These are phyloP conservation scores for Fusarium sp. DNA, from an alignment of 2,329 filamentous ascomycete genomes.

Conservation along the genomic window DNA sequence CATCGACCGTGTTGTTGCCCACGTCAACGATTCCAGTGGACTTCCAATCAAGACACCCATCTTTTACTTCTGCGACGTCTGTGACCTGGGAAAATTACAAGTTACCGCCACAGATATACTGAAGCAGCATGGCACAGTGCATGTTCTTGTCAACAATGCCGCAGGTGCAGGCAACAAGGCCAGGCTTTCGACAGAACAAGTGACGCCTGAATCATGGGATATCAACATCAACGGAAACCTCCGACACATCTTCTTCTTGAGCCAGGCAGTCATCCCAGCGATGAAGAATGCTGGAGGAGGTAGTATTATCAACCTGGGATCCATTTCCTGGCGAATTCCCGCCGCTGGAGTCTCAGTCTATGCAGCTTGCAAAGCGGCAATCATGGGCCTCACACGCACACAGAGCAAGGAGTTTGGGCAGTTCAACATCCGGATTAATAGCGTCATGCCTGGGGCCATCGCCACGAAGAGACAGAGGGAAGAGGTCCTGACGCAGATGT, in stretches of 20 bases:
- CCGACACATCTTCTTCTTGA: constrained; percentile 70
- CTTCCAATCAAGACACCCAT: constrained; percentile 40
- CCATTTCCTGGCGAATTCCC: constrained; percentile 59
- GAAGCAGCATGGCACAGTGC: constrained; percentile 58
- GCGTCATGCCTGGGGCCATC: constrained; percentile 61
- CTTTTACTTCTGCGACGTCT: constrained; percentile 58
- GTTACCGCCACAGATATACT: constrained; percentile 49
- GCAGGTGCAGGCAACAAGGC: constrained; percentile 54
- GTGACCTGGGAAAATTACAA: constrained; percentile 49
- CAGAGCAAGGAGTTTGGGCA: constrained; percentile 66
- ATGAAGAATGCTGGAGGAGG: constrained; percentile 58
- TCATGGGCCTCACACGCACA: constrained; percentile 66
- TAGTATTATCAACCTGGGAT: constrained; percentile 67
- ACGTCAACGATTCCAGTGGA: constrained; percentile 21
- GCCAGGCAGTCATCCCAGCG: constrained; percentile 76
- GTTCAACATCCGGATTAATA: constrained; percentile 60
- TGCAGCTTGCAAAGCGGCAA: constrained; percentile 65
- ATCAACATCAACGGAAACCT: constrained; percentile 58
- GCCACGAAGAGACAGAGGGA: constrained; percentile 58
- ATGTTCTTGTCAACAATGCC: constrained; percentile 89
- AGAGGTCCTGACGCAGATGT: constrained; percentile 57
- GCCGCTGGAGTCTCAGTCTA: constrained; percentile 59
- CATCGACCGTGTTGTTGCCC: constrained; percentile 37
- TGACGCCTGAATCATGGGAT: constrained; percentile 58
- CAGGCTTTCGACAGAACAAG: constrained; percentile 45